phyloP scores from a whole-genome alignment of 129 eudicot genomes.

The Saposhnikovia divaricata region DNA sequence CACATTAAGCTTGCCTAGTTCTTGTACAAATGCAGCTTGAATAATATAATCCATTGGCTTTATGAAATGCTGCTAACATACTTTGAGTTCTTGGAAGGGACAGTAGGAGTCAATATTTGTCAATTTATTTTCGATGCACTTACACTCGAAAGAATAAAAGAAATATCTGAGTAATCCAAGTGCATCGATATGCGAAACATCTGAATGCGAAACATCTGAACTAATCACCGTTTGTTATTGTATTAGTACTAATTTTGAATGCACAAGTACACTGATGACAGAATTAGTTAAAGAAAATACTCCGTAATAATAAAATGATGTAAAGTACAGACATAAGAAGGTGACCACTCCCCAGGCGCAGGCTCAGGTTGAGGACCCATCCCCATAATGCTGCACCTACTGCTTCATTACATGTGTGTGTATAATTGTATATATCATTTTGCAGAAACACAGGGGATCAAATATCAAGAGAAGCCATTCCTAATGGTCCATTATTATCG shows the following conservation, averaged over 20 bases:
- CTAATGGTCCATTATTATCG: slow-evolving; percentile 6
- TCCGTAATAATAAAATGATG: background rate
- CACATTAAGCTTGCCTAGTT: background rate
- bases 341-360: slow-evolving; percentile 9
- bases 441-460: slow-evolving; percentile 1
- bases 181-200: slow-evolving; percentile 2
- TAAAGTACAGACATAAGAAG: slow-evolving; percentile 2
- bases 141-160: background rate
- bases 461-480: background rate
- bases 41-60: background rate
- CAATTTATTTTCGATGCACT: too few relatives aligned
- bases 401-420: background rate
- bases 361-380: slow-evolving; percentile 6
- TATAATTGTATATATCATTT: background rate
- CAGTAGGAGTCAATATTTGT: too few relatives aligned
- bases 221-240: background rate
- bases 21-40: background rate
- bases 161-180: background rate
- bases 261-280: background rate
- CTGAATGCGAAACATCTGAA: background rate
- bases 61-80: background rate
- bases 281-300: background rate
- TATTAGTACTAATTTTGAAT: background rate
- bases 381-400: slow-evolving; percentile 5
- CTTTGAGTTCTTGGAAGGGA: too few relatives aligned